These are phyloP conservation scores for Penicillium cataractarum DNA, from an alignment of 495 filamentous ascomycete genomes.

Conservation along the genomic window DNA sequence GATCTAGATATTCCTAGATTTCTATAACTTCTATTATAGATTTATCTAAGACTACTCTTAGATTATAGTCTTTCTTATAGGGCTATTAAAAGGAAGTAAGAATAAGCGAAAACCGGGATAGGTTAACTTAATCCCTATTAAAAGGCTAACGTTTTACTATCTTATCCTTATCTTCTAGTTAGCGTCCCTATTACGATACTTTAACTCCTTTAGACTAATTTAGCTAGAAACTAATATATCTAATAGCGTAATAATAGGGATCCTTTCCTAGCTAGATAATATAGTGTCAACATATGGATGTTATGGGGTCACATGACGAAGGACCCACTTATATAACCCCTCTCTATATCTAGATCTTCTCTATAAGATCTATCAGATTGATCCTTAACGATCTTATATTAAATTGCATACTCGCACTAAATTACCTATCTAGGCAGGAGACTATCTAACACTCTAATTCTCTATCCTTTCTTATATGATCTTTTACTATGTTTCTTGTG, in stretches of 20 bases:
- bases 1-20: conserved; percentile 3
- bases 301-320: no score
- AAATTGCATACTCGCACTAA: no score
- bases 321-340: no score
- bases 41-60: background rate
- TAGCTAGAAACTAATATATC: background rate
- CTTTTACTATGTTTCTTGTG: no score
- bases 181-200: background rate
- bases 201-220: background rate
- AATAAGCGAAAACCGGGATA: background rate
- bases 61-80: background rate
- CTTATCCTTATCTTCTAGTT: conserved; percentile 1
- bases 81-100: background rate
- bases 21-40: conserved; percentile 9
- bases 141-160: background rate
- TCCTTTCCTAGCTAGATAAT: no score
- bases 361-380: no score
- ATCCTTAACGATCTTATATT: no score
- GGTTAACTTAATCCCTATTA: background rate
- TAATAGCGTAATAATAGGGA: background rate
- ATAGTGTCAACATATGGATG: no score
- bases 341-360: no score
- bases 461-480: no score
- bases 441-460: no score
- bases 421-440: no score